Conservation (phyloP, 31 red algal species). For the Bonnemaisonia californica region DNA sequence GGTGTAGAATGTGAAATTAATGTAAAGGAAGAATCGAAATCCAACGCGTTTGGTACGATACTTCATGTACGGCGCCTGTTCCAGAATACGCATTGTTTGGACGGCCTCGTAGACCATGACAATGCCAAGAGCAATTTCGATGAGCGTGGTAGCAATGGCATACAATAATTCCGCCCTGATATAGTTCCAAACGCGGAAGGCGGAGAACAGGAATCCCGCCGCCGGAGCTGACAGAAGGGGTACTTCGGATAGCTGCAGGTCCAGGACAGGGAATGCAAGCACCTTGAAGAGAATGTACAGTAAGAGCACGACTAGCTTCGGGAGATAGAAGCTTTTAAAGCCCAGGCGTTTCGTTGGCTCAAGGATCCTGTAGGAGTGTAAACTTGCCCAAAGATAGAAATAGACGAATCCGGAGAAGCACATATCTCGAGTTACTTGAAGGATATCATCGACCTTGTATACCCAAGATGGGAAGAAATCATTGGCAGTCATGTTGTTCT, state of each 20-base stretch:
- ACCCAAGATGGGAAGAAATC: constrained; percentile 20
- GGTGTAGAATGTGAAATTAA: constrained; percentile 66
- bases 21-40: constrained; percentile 87
- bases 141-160: constrained; percentile 25
- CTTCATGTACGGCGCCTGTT: constrained; percentile 70
- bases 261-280: constrained; percentile 10
- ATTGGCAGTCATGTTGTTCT: not conserved
- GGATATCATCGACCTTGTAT: constrained; percentile 26
- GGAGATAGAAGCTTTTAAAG: constrained; percentile 65
- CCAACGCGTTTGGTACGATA: constrained; percentile 84
- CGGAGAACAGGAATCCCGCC: constrained; percentile 30
- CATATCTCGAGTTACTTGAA: constrained; percentile 25
- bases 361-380: constrained; percentile 79
- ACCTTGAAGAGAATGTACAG: constrained; percentile 38
- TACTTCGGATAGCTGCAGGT: constrained; percentile 46
- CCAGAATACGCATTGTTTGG: constrained; percentile 47
- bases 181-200: constrained; percentile 19
- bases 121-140: constrained; percentile 33
- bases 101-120: constrained; percentile 59
- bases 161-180: constrained; percentile 34
- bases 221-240: constrained; percentile 52
- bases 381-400: constrained; percentile 79
- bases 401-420: constrained; percentile 47
- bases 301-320: constrained; percentile 61
- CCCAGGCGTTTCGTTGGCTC: constrained; percentile 42